Conservation (phyloP, 2,329 filamentous ascomycete genomes). For the Tolypocladium nubicola region DNA sequence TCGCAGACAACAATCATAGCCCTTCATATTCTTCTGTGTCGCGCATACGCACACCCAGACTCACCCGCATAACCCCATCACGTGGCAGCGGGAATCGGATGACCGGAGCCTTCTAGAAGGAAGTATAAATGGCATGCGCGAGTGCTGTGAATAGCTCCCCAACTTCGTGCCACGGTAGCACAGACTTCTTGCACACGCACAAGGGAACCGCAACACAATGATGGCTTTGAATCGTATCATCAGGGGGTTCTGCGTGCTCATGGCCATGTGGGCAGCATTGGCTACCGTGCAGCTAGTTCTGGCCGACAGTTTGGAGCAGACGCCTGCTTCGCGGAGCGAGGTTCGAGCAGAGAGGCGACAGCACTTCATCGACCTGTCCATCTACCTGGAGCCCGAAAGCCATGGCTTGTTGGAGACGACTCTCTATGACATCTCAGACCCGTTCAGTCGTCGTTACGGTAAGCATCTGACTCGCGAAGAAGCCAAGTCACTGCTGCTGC, state of each 20-base stretch:
- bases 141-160: not conserved
- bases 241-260: not conserved
- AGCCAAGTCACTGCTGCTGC: slow-evolving; percentile 36
- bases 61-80: not conserved
- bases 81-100: not conserved
- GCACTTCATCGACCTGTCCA: not conserved
- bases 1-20: not conserved
- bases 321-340: not conserved
- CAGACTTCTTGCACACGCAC: not conserved
- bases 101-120: not conserved
- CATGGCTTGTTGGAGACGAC: slow-evolving; percentile 26
- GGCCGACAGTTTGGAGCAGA: not conserved
- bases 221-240: not conserved
- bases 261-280: no score
- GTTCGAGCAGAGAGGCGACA: not conserved
- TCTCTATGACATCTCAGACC: slow-evolving; percentile 37
- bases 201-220: not conserved
- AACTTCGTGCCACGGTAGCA: no score
- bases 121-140: not conserved
- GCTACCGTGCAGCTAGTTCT: not conserved
- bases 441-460: slow-evolving; percentile 34
- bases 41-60: not conserved
- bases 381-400: slow-evolving; percentile 1
- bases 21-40: not conserved
- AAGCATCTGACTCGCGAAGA: slow-evolving; percentile 36